A percentile compares a stretch with the other conserved stretches of the same genome.
Conservation (phyloP, 139 green algal genomes). For the Coccomyxa sp. region DNA sequence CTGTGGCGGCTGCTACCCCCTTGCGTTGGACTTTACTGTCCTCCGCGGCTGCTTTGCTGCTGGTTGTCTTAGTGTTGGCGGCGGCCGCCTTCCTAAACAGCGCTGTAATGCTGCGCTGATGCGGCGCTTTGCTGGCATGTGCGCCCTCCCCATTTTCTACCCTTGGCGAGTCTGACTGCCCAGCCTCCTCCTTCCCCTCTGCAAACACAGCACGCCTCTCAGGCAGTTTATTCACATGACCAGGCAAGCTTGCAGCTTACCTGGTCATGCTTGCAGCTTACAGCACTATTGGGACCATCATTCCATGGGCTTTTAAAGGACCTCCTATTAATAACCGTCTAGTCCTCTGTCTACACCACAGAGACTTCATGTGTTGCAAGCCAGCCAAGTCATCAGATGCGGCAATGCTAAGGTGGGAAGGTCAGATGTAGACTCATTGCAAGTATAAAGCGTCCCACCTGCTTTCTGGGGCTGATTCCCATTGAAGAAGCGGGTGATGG, state of each 20-base stretch:
- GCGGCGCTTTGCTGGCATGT: not conserved
- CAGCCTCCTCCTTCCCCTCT: too few species aligned
- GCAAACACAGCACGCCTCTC: not conserved
- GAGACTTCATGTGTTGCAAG: too few species aligned
- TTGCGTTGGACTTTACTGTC: too few species aligned
- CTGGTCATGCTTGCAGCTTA: not conserved
- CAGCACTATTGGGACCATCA: not conserved
- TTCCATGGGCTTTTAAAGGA: not conserved
- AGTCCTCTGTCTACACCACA: not conserved
- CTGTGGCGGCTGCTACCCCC: too few species aligned
- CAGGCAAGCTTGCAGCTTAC: not conserved
- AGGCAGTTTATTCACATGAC: not conserved
- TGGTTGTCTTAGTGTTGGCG: not conserved
- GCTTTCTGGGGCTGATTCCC: too few species aligned
- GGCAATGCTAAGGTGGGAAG: not conserved
- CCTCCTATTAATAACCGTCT: not conserved
- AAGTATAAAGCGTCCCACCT: not conserved
- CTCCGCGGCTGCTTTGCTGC: not conserved
- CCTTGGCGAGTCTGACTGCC: not conserved
- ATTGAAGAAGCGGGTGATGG: constrained; percentile 44
- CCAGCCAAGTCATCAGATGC: too few species aligned
- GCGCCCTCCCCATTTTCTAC: not conserved
- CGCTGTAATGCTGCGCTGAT: not conserved
- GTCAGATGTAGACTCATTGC: not conserved
- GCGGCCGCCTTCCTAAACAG: not conserved